Percentiles rank a stretch among this genome's conserved stretches.
Evolutionary conservation across 2,329 filamentous ascomycete species (phyloP).

Genomic region (Trematosphaeria pertusa): DNA sequence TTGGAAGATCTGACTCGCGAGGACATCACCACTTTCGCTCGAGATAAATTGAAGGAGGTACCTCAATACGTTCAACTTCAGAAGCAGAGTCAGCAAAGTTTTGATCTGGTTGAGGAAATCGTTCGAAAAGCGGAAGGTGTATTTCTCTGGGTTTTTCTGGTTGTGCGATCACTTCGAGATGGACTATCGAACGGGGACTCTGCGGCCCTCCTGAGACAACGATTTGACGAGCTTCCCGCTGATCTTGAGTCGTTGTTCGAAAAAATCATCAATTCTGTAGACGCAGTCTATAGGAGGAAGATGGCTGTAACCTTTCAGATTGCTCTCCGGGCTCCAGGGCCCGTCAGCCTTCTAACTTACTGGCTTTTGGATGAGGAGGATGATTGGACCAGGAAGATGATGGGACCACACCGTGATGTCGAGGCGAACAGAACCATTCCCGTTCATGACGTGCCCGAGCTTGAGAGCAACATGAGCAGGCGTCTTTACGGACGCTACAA

Average conservation of each 20-base stretch:
- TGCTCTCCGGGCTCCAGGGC: no score
- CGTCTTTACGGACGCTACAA: no score
- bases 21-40: conserved; percentile 11
- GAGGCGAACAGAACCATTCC: no score
- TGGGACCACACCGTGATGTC: no score
- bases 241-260: conserved; percentile 19
- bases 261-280: conserved; percentile 13
- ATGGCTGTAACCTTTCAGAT: conserved; percentile 15
- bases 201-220: conserved; percentile 2
- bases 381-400: no score
- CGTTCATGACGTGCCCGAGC: no score
- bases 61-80: background rate
- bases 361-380: no score
- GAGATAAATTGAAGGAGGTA: conserved; percentile 4
- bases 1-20: conserved; percentile 11
- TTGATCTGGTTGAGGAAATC: conserved; percentile 5
- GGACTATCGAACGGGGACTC: conserved; percentile 6
- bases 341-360: no score
- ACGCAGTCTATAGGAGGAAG: conserved; percentile 9
- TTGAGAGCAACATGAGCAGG: no score
- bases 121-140: conserved; percentile 3
- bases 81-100: background rate
- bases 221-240: conserved; percentile 12
- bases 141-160: conserved; percentile 11
- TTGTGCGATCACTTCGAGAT: conserved; percentile 2